Conservation (phyloP, 2,329 filamentous ascomycete genomes). For the Diaporthe helianthi region DNA sequence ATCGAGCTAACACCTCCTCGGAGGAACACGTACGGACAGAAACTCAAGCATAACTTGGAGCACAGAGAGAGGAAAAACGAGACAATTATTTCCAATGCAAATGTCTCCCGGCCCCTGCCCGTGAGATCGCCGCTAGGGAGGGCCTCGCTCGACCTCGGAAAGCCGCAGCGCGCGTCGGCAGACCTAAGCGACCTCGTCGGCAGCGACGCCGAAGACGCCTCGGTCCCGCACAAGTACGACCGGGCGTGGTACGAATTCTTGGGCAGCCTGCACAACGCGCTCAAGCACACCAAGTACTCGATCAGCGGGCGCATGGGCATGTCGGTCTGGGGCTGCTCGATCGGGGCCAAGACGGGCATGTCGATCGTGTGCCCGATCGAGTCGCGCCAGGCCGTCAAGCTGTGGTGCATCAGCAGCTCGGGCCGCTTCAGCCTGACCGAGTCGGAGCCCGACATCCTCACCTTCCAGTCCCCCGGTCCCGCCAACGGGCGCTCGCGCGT, state of each 20-base stretch:
- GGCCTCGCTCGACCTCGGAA: background rate
- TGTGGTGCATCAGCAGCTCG: constrained; percentile 50
- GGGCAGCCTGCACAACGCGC: constrained; percentile 46
- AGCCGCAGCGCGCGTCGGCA: background rate
- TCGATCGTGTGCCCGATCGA: constrained; percentile 50
- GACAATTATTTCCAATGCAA: background rate
- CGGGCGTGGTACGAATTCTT: constrained; percentile 46
- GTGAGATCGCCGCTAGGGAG: background rate
- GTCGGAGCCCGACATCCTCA: constrained; percentile 49
- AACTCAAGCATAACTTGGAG: background rate
- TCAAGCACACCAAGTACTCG: constrained; percentile 54
- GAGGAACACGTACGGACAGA: background rate
- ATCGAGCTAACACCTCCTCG: background rate
- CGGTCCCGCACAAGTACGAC: constrained; percentile 38
- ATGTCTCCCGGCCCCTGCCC: background rate
- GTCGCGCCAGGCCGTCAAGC: constrained; percentile 45
- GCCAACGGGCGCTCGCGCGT: constrained; percentile 30
- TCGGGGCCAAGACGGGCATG: constrained; percentile 43
- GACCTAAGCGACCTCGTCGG: background rate
- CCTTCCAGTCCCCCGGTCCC: constrained; percentile 50
- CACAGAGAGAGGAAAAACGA: background rate
- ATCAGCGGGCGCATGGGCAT: constrained; percentile 55
- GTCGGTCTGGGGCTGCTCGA: constrained; percentile 50
- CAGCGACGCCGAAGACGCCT: background rate
- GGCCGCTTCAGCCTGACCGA: constrained; percentile 39